These are phyloP conservation scores for Aspergillus tanneri DNA, from an alignment of 2,329 filamentous ascomycete species.

Conservation along the genomic window DNA sequence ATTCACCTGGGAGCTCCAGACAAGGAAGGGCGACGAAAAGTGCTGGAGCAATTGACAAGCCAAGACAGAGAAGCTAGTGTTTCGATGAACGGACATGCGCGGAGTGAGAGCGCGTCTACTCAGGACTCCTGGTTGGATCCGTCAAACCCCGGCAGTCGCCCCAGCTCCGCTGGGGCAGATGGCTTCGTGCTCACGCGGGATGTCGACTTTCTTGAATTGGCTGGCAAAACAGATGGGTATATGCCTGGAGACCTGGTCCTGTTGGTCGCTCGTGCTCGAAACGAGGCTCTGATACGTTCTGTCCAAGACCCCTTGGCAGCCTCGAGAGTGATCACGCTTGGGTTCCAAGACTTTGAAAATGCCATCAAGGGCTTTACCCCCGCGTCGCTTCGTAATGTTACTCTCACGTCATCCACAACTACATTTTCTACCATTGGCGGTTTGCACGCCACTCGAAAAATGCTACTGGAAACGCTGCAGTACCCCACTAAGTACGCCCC, in stretches of 20 bases:
- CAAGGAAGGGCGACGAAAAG: conserved; percentile 80
- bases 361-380: conserved; percentile 92
- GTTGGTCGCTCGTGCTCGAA: conserved; percentile 81
- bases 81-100: conserved; percentile 42
- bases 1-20: conserved; percentile 85
- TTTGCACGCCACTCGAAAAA: conserved; percentile 78
- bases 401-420: conserved; percentile 86
- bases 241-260: conserved; percentile 93
- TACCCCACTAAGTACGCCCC: conserved; percentile 98
- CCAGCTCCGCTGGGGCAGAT: conserved; percentile 48
- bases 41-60: conserved; percentile 75
- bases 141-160: conserved; percentile 56
- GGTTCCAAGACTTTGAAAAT: conserved; percentile 73
- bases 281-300: conserved; percentile 86
- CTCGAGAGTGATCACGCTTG: conserved; percentile 62
- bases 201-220: conserved; percentile 88
- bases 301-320: conserved; percentile 58
- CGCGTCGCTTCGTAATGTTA: conserved; percentile 89
- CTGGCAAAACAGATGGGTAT: conserved; percentile 92
- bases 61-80: conserved; percentile 39
- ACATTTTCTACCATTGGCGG: conserved; percentile 93
- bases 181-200: conserved; percentile 73
- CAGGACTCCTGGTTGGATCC: conserved; percentile 76
- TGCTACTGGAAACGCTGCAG: conserved; percentile 90
- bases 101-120: conserved; percentile 37